Evolutionary conservation across 805 yeast species (phyloP), one percentile per base, ranked within the genome.

Genomic region (Torulaspora delbrueckii): DNA sequence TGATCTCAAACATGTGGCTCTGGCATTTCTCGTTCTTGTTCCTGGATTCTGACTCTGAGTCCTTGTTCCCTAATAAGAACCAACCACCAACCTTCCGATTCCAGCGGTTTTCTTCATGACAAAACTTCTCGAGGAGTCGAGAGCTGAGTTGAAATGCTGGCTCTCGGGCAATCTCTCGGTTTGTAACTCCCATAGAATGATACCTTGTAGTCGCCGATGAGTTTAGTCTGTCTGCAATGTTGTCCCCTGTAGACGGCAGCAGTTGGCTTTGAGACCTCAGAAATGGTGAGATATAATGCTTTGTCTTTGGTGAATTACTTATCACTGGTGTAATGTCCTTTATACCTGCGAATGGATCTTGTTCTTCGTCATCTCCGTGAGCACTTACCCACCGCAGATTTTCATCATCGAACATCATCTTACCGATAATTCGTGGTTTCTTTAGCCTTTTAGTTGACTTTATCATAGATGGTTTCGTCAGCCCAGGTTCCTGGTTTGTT

Each of bases 81-180:
- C 68, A 64, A 3, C 58, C 56, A 13, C 63, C 61, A 3, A 62
- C 60, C 32, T 57, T 59, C 27, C 57, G 57, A 18, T 52, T 51
- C 68, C 68, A 64, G 47, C 51, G 61, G 35, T 63, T 61, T 37
- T 64, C 68, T 38, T 64, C 67, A 38, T 61, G 67, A 34, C 63
- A 64, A 39, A 61, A 62, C 35, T 43, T 50, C 43, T 63, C 67
- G 7, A 60, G 44, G 14, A 51, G 44, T 31, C 42, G 58, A 13
- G 62, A 55, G 30, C 50, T 50, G 5, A 57, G 42, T 12, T 42
- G 50, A 40, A 54, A 54, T 13, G 51, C 47, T 3, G 57, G 49
- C 16, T 52, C 42, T 8, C 42, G 18, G 13, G 26, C 38, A 18
- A 13, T 16, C 9, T 41, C 45, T 32, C 49, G 41, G 14, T 37